Base-by-base conservation (phyloP, 768 basidiomycete genomes). In the Lentinula guzmanii region DNA sequence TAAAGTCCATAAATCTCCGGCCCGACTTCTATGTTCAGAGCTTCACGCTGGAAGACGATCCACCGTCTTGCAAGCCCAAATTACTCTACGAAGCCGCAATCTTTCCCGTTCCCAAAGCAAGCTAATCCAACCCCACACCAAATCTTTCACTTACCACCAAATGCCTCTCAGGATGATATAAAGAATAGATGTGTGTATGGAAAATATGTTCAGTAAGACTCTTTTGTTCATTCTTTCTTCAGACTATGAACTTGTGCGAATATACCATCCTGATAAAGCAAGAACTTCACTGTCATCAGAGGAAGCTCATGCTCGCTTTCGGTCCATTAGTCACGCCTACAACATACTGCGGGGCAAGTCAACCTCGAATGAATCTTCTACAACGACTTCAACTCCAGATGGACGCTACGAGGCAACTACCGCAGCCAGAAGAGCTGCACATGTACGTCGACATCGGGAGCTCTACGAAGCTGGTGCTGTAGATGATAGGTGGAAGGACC, bases 231-330 rank as follows among this genome's bases (percentile, higher is more conserved):
- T 46, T 35, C 45, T 6, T 39, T 37, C 58, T 33, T 15, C 65
- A 92, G 90, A 91, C 71, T 90, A 85, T 67, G 90, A 91, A 64
- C 88, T 92, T 50, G 90, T 91, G 35, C 79, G 86, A 43, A 78
- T 90, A 61, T 90, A 91, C 70, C 90, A 92, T 70, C 90, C 90
- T 2, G 90, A 92, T 70, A 86, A 79, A 4, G 69, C 69, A 3
- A 71, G 72, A 61, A 58, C 69, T 10, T 67, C 70, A 11, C 45
- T 79, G 11, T 72, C 85, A 6, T 66, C 81, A 0, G 81, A 82
- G 15, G 69, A 78, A 2, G 82, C 83, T 3, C 86, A 89, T 66
- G 76, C 80, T 5, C 86, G 83, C 10, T 91, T 91, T 65, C 86
- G 86, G 66, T 76, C 86, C 2, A 89, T 92, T 64, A 79, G 82